Evolutionary conservation across 1,284 basidiomycete genomes (phyloP).

Genomic region (Rhodotorula sp.): DNA sequence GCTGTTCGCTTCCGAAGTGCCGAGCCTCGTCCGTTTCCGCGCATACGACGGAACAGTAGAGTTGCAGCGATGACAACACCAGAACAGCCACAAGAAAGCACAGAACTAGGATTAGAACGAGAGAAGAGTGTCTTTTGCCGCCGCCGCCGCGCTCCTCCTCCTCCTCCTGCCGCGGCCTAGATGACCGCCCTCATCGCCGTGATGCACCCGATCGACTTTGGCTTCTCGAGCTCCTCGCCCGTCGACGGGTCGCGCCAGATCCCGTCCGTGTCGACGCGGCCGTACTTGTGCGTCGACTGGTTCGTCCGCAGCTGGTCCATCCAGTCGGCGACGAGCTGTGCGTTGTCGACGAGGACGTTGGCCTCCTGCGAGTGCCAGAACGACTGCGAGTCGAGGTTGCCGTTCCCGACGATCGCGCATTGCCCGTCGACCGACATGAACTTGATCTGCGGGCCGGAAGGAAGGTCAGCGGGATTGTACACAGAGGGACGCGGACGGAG

Average conservation of each 20-base stretch:
- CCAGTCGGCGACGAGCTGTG: constrained; percentile 65
- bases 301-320: constrained; percentile 64
- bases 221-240: constrained; percentile 36
- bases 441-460: constrained; percentile 57
- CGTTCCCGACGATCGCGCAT: constrained; percentile 69
- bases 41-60: background rate
- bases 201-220: constrained; percentile 31
- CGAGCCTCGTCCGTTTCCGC: background rate
- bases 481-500: constrained; percentile 14
- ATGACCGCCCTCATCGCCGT: constrained; percentile 34
- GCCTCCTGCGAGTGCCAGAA: constrained; percentile 80
- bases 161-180: background rate
- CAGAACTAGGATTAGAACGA: background rate
- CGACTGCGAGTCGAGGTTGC: constrained; percentile 67
- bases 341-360: constrained; percentile 69
- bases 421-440: constrained; percentile 71
- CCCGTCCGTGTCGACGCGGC: constrained; percentile 63
- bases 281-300: constrained; percentile 68
- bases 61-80: background rate
- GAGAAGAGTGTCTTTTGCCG: background rate
- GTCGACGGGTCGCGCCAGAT: constrained; percentile 64
- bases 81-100: background rate
- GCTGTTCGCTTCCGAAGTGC: background rate
- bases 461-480: background rate
- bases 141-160: background rate